A percentile compares a stretch with the other conserved stretches of the same genome.
phyloP scores from a whole-genome alignment of 306 rosid genomes.

The Medicago lupulina region DNA sequence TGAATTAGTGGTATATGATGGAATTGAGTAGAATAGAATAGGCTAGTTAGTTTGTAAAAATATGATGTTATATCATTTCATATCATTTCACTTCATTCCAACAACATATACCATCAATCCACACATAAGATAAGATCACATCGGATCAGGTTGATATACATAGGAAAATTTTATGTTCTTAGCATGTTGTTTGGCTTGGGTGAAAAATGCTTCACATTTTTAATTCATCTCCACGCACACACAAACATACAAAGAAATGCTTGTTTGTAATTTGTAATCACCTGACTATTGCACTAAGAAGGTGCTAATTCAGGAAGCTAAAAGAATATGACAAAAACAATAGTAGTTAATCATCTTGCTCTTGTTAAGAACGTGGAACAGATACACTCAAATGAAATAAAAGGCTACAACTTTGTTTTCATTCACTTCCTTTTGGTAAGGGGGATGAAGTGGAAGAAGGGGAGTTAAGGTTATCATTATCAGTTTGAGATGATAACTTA shows the following conservation, averaged over 20 bases:
- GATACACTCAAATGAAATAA: constrained; percentile 43
- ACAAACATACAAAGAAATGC: constrained; percentile 10
- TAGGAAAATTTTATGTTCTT: neutral
- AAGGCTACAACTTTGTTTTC: constrained; percentile 25
- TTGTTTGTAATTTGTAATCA: constrained; percentile 16
- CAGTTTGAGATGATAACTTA: constrained; percentile 33
- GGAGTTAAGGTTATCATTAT: constrained; percentile 8
- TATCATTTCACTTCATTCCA: no score
- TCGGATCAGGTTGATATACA: constrained; percentile 1
- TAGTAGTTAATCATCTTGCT: constrained; percentile 29
- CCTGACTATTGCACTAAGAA: constrained; percentile 1
- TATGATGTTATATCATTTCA: no score
- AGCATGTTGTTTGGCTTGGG: neutral
- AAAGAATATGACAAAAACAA: constrained; percentile 16
- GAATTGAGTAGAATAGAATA: no score
- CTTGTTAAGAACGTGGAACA: constrained; percentile 39
- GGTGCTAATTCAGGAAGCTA: constrained; percentile 37
- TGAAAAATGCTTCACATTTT: neutral
- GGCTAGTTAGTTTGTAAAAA: no score
- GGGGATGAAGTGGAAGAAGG: constrained; percentile 33
- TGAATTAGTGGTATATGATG: no score
- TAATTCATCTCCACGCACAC: neutral
- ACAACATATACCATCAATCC: no score
- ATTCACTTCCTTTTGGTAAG: constrained; percentile 40
- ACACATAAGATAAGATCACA: neutral